Evolutionary conservation across 345 rosid species (phyloP).

Genomic region (Raphanus sativus): DNA sequence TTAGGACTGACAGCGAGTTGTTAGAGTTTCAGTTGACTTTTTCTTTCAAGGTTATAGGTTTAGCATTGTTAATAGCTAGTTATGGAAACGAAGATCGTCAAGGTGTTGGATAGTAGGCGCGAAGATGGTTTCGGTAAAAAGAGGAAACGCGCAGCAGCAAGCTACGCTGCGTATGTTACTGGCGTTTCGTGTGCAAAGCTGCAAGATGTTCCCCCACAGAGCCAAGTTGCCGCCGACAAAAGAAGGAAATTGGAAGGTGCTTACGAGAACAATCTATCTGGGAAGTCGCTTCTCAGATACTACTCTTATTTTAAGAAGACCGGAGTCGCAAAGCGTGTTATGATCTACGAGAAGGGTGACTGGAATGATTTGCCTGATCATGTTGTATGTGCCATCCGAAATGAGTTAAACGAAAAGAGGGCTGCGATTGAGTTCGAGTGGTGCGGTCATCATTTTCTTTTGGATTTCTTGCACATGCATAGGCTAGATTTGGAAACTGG

Average conservation of each 20-base stretch:
- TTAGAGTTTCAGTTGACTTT: conserved; percentile 35
- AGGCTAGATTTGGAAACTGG: conserved; percentile 68
- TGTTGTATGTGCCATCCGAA: conserved; percentile 43
- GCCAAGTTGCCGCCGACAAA: conserved; percentile 42
- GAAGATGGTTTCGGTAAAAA: conserved; percentile 45
- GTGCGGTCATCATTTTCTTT: conserved; percentile 48
- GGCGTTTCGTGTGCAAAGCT: conserved; percentile 41
- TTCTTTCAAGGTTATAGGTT: conserved; percentile 43
- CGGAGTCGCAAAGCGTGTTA: conserved; percentile 62
- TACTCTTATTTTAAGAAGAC: conserved; percentile 72
- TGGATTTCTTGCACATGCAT: conserved; percentile 87
- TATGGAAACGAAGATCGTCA: conserved; percentile 62
- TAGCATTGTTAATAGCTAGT: conserved; percentile 54
- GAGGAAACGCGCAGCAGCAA: conserved; percentile 50
- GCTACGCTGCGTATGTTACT: conserved; percentile 41
- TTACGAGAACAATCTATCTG: conserved; percentile 34
- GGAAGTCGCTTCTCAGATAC: conserved; percentile 54
- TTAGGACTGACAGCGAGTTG: conserved; percentile 45
- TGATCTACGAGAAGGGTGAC: conserved; percentile 72
- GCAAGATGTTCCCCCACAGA: conserved; percentile 36
- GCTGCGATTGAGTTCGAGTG: conserved; percentile 59
- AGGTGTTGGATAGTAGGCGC: conserved; percentile 57
- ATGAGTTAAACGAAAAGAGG: conserved; percentile 65
- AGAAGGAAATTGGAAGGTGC: conserved; percentile 50
- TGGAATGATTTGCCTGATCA: conserved; percentile 73